Evolutionary conservation across 2,329 filamentous ascomycete species (phyloP), one percentile per base, ranked within the genome.

Genomic region (Colletotrichum neosansevieriae): DNA sequence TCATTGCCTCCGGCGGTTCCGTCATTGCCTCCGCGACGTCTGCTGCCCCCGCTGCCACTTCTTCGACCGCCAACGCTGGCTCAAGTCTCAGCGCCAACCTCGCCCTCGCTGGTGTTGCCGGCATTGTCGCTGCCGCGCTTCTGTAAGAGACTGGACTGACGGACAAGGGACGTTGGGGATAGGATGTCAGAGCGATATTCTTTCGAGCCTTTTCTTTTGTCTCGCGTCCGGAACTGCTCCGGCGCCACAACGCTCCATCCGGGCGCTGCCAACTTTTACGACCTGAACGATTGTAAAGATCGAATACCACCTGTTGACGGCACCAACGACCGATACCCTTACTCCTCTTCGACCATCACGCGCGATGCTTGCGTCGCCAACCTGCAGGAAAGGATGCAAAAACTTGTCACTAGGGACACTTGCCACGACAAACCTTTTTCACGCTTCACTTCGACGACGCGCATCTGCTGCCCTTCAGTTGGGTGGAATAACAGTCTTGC

Each of bases 91-190:
- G 81, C 49, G 78, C 79, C 58, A 80, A 81, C 51, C 74, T 86
- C 12, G 83, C 82, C 38, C 72, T 86, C 44, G 84, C 82, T n/a
- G 85, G 83, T 58, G 73, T 86, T 51, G 82, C 82, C 49, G 86
- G 84, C 60, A 81, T 86, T 72, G 74, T 85, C n/a, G 80, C 80
- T 53, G 82, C 82, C 15, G 84, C 81, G n/a, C 71, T 89, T 65
- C 77, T 89, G 75, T 89, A 86, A 81, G 65, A 42, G n/a, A 45
- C n/a, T n/a, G 15, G 10, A 17, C 13, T 50, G 49, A 13, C 17
- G 7, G 21, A 29, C 9, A 32, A 24, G 3, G 2, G 13, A 51
- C 24, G 60, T 19, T 17, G 29, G 34, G n/a, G 9, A 53, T 11
- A 19, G 21, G 44, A 34, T 19, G 24, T 34, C 10, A 15, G 36